Evolutionary conservation across 805 yeast genomes (phyloP).

Genomic region (Ogataea angusta): DNA sequence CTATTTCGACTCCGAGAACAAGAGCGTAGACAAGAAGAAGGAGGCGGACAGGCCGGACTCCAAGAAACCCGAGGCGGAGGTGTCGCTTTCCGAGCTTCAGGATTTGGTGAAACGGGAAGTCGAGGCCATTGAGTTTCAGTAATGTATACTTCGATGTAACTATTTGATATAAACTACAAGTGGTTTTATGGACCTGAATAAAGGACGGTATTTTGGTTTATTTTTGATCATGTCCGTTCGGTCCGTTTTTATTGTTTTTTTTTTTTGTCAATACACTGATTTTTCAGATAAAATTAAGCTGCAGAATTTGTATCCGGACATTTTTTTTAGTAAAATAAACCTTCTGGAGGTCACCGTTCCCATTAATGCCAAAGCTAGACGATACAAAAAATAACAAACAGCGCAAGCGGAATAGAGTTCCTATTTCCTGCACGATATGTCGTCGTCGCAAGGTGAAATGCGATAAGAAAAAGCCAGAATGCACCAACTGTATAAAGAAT

Average conservation of each 20-base stretch:
- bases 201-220: not conserved
- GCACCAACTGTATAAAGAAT: constrained; percentile 53
- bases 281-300: constrained; percentile 14
- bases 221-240: not conserved
- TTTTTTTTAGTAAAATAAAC: constrained; percentile 1
- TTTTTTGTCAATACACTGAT: constrained; percentile 10
- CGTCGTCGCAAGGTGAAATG: constrained; percentile 39
- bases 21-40: constrained; percentile 1
- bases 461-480: constrained; percentile 49
- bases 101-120: constrained; percentile 20
- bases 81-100: constrained; percentile 18
- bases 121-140: constrained; percentile 18
- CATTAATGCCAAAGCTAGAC: constrained; percentile 15
- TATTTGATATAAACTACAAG: not conserved
- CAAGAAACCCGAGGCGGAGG: constrained; percentile 10
- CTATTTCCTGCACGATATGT: constrained; percentile 39
- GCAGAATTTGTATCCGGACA: not conserved
- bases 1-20: not conserved
- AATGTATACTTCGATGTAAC: constrained; percentile 2
- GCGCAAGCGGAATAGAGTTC: constrained; percentile 38
- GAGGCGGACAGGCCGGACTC: constrained; percentile 2
- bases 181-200: not conserved
- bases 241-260: not conserved
- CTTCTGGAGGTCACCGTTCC: not conserved
- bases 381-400: constrained; percentile 20